Base-by-base conservation (phyloP, 1,284 basidiomycete species). In the Peniophora sp. region DNA sequence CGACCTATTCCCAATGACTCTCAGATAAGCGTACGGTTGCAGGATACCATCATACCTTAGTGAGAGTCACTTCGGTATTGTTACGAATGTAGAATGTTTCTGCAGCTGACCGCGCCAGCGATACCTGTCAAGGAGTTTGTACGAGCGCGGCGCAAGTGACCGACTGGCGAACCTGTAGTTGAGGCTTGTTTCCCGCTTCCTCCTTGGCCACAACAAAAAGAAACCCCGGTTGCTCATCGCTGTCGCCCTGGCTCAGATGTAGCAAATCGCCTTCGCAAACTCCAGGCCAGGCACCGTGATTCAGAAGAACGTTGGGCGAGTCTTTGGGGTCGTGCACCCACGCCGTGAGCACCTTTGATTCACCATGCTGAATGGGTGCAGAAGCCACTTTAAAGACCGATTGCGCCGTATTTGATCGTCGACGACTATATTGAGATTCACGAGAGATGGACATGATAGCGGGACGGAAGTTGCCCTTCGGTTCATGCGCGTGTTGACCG, bases 291-390 rank as follows among this genome's bases (percentile, higher is more conserved):
- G 73, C 79, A 17, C 77, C 69, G 47, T 83, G 81, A 57, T 90
- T 89, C 61, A 91, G 73, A 14, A 79, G 71, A 49, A 87, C 79
- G 25, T 69, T 69, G 3, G 72, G 62, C 0, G 75, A 76, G 36
- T 85, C 81, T 58, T 78, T 80, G n/a, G 73, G 60, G 54, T 88
- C 84, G 58, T 87, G 83, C 3, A 89, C 85, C 87, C 87, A 89
- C 14, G 75, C 73, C 41, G 79, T 84, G 34, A 89, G 67, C 0
- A 74, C 65, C 56, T 77, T 83, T 8, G 66, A 72, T 58, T 85
- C 84, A 14, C 85, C 86, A 24, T 78, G 58, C 58, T 74, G 72
- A 12, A 89, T 68, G 0, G 80, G 77, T 2, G 66, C 55, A n/a
- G 69, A 54, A 17, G 61, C 55, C 43, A 63, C 64, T 53, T 77